phyloP scores from a whole-genome alignment of 495 filamentous ascomycete species.

The Chaetomidium leptoderma region DNA sequence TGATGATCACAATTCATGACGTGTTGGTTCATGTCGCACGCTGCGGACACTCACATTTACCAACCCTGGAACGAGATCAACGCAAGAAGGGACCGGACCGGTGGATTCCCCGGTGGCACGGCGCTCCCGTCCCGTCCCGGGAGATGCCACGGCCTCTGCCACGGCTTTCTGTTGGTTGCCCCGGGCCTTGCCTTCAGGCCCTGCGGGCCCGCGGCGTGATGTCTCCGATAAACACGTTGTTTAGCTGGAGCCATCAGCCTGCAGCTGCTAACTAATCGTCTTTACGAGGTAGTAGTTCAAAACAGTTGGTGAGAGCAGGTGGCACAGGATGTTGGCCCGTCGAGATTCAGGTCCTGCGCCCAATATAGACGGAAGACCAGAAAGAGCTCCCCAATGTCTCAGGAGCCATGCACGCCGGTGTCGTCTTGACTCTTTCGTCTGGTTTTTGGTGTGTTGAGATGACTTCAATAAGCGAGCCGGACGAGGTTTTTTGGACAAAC shows the following conservation, averaged over 20 bases:
- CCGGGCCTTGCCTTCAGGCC: neutral
- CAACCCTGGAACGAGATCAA: neutral
- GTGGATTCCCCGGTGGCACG: slow-evolving; percentile 12
- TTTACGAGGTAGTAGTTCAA: neutral
- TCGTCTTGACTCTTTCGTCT: neutral
- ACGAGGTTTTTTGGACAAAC: neutral
- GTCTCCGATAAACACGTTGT: slow-evolving; percentile 8
- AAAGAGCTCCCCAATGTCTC: no score
- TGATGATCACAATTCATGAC: slow-evolving; percentile 4
- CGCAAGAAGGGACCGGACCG: neutral
- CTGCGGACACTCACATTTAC: no score
- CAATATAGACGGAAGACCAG: no score
- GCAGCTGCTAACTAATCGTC: neutral
- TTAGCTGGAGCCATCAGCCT: no score
- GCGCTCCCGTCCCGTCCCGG: slow-evolving; percentile 13
- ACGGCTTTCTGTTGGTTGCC: neutral
- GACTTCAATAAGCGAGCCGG: neutral
- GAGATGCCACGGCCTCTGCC: neutral
- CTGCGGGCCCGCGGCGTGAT: neutral
- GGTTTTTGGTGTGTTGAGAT: neutral
- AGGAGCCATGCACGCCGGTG: no score
- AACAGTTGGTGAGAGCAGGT: no score
- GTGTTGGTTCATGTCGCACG: neutral
- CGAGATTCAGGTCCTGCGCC: no score
- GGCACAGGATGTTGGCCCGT: no score